Evolutionary conservation across 192 early-diverging fungal species (phyloP), one percentile per base, ranked within the genome.

Genomic region (Mycoemilia scoparia): DNA sequence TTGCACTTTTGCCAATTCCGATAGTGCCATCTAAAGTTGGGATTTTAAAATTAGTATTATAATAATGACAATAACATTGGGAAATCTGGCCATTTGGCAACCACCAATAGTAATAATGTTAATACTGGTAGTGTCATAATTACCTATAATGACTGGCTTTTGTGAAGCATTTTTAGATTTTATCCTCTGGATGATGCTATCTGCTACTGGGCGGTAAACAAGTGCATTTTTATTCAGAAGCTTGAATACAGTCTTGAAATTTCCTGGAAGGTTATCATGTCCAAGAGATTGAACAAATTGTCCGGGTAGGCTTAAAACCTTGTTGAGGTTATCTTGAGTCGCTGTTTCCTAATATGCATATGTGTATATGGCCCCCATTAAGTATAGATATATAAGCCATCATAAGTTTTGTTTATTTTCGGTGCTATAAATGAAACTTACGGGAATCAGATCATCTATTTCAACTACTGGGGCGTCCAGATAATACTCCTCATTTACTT

Each of bases 1-100:
- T 54, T 5, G 54, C 60, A 37, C 60, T 63, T 30, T 63, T 63
- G 4, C 60, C 60, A 1, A 40, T 20, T 8, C 60, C 60, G 15
- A 34, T 29, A 24, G 27, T 38, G 8, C 60, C 60, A 21, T 52
- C 39, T n/a, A 63, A n/a, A n/a, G n/a, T n/a, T n/a, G n/a, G n/a
- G n/a, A n/a, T n/a, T n/a, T n/a, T n/a, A n/a, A n/a, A n/a, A n/a
- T n/a, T n/a, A n/a, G n/a, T n/a, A n/a, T n/a, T n/a, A n/a, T n/a
- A n/a, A n/a, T n/a, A n/a, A n/a, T n/a, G n/a, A n/a, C n/a, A n/a
- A n/a, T n/a, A n/a, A n/a, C n/a, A n/a, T n/a, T n/a, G n/a, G n/a
- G n/a, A n/a, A n/a, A n/a, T n/a, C n/a, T n/a, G n/a, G n/a, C n/a
- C n/a, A n/a, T n/a, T n/a, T n/a, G n/a, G n/a, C n/a, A n/a, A n/a